Conservation (phyloP, 148 eudicot genomes). For the Rhododendron simsii region DNA sequence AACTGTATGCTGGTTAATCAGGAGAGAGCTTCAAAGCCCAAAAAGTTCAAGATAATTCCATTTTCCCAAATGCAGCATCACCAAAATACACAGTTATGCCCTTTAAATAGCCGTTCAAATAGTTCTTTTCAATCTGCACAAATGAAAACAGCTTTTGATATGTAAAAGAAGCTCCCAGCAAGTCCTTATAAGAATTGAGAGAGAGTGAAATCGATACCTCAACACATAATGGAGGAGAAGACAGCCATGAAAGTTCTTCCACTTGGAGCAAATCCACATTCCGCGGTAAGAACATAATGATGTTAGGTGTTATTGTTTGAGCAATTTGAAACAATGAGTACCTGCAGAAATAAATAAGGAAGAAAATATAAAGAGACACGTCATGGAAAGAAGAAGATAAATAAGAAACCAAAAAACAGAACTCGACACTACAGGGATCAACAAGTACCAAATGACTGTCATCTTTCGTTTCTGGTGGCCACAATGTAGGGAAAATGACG, state of each 20-base stretch:
- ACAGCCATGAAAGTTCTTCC: conserved; percentile 50
- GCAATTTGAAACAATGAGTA: conserved; percentile 42
- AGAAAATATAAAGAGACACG: background rate
- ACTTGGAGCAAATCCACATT: conserved; percentile 39
- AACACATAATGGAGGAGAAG: conserved; percentile 46
- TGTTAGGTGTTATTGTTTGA: conserved; percentile 44
- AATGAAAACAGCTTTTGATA: background rate
- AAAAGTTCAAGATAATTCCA: background rate
- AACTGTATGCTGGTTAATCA: background rate
- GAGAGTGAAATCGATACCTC: conserved; percentile 20
- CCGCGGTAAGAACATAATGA: conserved; percentile 48
- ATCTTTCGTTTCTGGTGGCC: background rate
- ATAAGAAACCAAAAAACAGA: background rate
- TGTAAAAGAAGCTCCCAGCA: background rate
- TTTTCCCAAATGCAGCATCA: conserved; percentile 3
- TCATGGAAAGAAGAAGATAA: background rate
- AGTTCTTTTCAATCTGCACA: conserved; percentile 36
- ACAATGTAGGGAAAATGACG: background rate
- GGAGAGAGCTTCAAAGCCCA: background rate
- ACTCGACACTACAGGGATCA: background rate
- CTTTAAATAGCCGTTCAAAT: conserved; percentile 22
- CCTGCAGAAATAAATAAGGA: conserved; percentile 16
- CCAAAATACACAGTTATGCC: conserved; percentile 42
- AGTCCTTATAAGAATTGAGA: too few species aligned
- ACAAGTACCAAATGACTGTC: too few species aligned